Evolutionary conservation across 1,284 basidiomycete species (phyloP).

Genomic region (Papiliotrema fonsecae): DNA sequence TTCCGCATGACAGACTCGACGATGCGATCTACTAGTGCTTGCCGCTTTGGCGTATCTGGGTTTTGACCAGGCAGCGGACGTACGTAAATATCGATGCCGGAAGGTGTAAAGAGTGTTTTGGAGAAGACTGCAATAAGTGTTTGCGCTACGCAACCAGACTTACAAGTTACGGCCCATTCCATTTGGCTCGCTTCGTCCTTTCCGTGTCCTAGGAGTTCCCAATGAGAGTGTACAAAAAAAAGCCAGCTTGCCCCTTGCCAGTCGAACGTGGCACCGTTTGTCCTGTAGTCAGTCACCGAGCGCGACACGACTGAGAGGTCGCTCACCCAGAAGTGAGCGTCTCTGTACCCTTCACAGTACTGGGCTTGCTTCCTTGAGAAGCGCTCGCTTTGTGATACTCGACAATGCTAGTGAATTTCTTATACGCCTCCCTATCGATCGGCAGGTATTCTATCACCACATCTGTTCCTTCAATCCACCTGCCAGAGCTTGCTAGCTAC

Average conservation of each 20-base stretch:
- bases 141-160: slow-evolving; percentile 6
- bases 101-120: slow-evolving; percentile 55
- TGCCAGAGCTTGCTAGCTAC: neutral
- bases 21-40: slow-evolving; percentile 17
- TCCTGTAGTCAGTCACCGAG: slow-evolving; percentile 7
- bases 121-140: slow-evolving; percentile 47
- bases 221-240: slow-evolving; percentile 50
- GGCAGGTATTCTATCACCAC: slow-evolving; percentile 52
- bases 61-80: slow-evolving; percentile 19
- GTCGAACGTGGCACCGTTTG: slow-evolving; percentile 48
- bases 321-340: slow-evolving; percentile 26
- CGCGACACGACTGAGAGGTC: neutral
- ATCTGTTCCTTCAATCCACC: slow-evolving; percentile 31
- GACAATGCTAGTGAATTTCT: slow-evolving; percentile 49
- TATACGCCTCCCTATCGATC: slow-evolving; percentile 20
- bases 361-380: slow-evolving; percentile 28
- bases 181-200: slow-evolving; percentile 34
- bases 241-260: slow-evolving; percentile 53
- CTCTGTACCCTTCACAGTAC: slow-evolving; percentile 49
- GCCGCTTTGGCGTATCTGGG: slow-evolving; percentile 4
- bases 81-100: slow-evolving; percentile 54
- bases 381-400: slow-evolving; percentile 43
- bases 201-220: slow-evolving; percentile 53
- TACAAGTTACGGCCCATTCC: slow-evolving; percentile 53
- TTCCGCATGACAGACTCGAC: slow-evolving; percentile 12